These are phyloP conservation scores for Euryodendron excelsum DNA, from an alignment of 148 eudicot genomes.

Conservation along the genomic window DNA sequence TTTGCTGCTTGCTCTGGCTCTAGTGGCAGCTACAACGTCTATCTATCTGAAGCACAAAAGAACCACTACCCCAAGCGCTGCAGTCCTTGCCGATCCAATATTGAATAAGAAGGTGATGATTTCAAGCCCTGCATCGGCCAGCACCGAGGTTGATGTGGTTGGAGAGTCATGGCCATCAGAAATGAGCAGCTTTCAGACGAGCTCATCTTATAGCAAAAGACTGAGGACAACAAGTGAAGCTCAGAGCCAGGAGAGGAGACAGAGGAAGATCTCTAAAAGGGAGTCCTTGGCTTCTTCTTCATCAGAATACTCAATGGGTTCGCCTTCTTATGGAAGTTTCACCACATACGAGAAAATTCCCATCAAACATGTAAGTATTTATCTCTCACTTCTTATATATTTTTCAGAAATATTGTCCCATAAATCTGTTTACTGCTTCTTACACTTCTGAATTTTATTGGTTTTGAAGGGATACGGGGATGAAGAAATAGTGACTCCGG, in stretches of 20 bases:
- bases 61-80: background rate
- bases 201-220: constrained; percentile 37
- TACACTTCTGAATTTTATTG: background rate
- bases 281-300: constrained; percentile 89
- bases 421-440: background rate
- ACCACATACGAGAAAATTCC: constrained; percentile 71
- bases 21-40: constrained; percentile 31
- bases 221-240: constrained; percentile 37
- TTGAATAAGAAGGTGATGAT: constrained; percentile 7
- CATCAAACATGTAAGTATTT: constrained; percentile 51
- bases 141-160: constrained; percentile 48
- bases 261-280: constrained; percentile 46
- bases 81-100: constrained; percentile 16
- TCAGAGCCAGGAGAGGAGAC: constrained; percentile 47
- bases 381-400: background rate
- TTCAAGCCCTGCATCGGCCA: constrained; percentile 16
- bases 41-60: constrained; percentile 25
- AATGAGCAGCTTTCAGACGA: constrained; percentile 62
- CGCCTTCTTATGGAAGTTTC: constrained; percentile 93
- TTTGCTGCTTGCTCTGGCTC: constrained; percentile 22
- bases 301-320: constrained; percentile 50
- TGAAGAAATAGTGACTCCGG: constrained; percentile 80
- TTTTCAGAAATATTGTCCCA: background rate
- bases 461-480: constrained; percentile 51
- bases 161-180: constrained; percentile 65